phyloP scores from a whole-genome alignment of 768 basidiomycete species.

The Ramaria sp. region DNA sequence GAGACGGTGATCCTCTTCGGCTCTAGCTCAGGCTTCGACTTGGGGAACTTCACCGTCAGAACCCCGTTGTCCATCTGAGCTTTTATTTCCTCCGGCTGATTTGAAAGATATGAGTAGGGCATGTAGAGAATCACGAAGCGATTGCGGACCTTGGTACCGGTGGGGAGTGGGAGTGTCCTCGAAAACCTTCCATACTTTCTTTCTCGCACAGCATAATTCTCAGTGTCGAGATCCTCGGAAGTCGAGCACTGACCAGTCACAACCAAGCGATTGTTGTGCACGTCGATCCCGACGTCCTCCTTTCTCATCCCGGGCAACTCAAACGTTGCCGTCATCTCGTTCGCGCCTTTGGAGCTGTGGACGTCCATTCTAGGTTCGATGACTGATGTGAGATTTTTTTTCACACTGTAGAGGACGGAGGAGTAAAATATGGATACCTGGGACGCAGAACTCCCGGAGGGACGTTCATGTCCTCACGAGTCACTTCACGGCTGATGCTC shows the following conservation, averaged over 20 bases:
- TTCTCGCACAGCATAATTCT: constrained; percentile 33
- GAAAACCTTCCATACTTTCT: constrained; percentile 38
- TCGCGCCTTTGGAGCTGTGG: constrained; percentile 30
- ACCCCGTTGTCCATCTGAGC: constrained; percentile 38
- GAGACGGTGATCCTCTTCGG: constrained; percentile 31
- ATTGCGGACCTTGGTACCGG: constrained; percentile 33
- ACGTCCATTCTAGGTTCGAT: constrained; percentile 26
- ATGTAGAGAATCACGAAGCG: not conserved
- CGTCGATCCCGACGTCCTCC: constrained; percentile 35
- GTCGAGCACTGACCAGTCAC: constrained; percentile 33
- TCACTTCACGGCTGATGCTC: not conserved
- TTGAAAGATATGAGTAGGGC: not conserved
- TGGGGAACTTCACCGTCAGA: constrained; percentile 38
- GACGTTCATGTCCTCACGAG: not conserved
- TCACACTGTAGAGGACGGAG: no score
- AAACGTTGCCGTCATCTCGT: constrained; percentile 38
- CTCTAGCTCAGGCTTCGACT: constrained; percentile 28
- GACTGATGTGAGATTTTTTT: no score
- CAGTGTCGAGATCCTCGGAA: constrained; percentile 23
- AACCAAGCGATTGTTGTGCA: constrained; percentile 34
- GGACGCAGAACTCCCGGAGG: not conserved
- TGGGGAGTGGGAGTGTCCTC: constrained; percentile 35
- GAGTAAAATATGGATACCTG: not conserved
- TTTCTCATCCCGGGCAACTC: constrained; percentile 46
- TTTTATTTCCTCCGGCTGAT: constrained; percentile 33